Evolutionary conservation across 176 grass and related monocot genomes (phyloP).

Genomic region (Oropetium thomaeum): DNA sequence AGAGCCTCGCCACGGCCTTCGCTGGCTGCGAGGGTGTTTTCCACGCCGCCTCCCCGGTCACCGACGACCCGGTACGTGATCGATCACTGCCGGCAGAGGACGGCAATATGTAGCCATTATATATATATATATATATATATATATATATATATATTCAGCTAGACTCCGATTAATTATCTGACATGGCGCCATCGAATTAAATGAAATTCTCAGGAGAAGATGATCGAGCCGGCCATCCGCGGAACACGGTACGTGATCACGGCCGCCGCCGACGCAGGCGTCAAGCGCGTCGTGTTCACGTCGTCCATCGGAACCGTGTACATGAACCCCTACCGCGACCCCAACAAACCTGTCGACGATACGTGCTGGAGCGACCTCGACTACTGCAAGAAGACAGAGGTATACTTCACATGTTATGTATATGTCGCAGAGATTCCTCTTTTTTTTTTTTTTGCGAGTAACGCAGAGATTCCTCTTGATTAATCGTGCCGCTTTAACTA

Average conservation of each 20-base stretch:
- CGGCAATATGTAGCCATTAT: too few relatives aligned
- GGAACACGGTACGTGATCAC: constrained; percentile 62
- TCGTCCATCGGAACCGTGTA: constrained; percentile 78
- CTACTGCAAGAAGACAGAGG: constrained; percentile 80
- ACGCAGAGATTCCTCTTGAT: not conserved
- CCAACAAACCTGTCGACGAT: constrained; percentile 51
- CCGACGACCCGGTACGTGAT: constrained; percentile 52
- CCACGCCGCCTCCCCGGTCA: constrained; percentile 59
- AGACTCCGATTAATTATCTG: too few relatives aligned
- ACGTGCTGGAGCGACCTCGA: constrained; percentile 87
- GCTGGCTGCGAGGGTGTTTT: constrained; percentile 59
- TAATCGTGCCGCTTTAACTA: too few relatives aligned
- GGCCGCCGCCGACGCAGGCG: constrained; percentile 41
- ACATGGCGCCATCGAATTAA: too few relatives aligned
- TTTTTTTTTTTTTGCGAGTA: too few relatives aligned
- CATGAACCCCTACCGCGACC: constrained; percentile 65
- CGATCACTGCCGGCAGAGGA: not conserved
- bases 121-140: too few relatives aligned
- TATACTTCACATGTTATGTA: too few relatives aligned
- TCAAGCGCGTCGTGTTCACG: constrained; percentile 73
- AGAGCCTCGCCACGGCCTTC: constrained; percentile 38
- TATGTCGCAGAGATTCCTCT: not conserved
- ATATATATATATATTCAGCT: too few relatives aligned
- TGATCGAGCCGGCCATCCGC: constrained; percentile 72
- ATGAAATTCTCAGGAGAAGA: constrained; percentile 44